Base-by-base conservation (phyloP, 2,329 filamentous ascomycete genomes). In the Emmonsiellopsis sp. region DNA sequence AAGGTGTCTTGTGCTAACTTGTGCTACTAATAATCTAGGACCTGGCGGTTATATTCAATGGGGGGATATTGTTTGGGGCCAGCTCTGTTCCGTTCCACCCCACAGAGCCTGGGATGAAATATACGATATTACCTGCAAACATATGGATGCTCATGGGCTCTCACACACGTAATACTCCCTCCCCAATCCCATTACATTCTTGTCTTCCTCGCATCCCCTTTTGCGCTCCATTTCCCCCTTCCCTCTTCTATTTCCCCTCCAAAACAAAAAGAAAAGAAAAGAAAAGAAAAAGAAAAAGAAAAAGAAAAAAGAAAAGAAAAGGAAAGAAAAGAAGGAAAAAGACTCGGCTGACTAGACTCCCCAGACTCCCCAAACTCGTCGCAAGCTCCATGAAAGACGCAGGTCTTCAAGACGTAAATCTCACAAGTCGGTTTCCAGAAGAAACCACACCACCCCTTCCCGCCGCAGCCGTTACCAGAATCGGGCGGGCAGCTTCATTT, bases 11-110 rank as follows among this genome's bases (percentile, higher is more conserved):
- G 11, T 30, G 16, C 35, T 40, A 40, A 49, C 40, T 31, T 35
- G 20, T 37, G 15, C 20, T 9, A 5, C 15, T 7, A 48, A 7
- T 45, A 2, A 15, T 34, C 9, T 20, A 49, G 46, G 46, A 9
- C 46, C 46, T 11, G 46, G 46, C 7, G 46, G 46, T 31, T 40
- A n/a, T n/a, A 34, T 49, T 49, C 46, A 49, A 38, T 49, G 46
- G 46, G 10, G 9, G 31, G 46, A 49, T 49, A 9, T 49, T 1
- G 7, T 13, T 30, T 49, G 46, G 46, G n/a, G 2, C 16, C 10
- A 40, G 6, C 6, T 37, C 34, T 2, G 11, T 13, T 3, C 6
- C 9, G 35, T n/a, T 11, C 46, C 46, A n/a, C 34, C 10, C 34
- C 15, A 49, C 8, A 9, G 38, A 30, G 34, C 30, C 13, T 2